phyloP scores from a whole-genome alignment of 2,329 filamentous ascomycete species.

The Amauroascus niger region DNA sequence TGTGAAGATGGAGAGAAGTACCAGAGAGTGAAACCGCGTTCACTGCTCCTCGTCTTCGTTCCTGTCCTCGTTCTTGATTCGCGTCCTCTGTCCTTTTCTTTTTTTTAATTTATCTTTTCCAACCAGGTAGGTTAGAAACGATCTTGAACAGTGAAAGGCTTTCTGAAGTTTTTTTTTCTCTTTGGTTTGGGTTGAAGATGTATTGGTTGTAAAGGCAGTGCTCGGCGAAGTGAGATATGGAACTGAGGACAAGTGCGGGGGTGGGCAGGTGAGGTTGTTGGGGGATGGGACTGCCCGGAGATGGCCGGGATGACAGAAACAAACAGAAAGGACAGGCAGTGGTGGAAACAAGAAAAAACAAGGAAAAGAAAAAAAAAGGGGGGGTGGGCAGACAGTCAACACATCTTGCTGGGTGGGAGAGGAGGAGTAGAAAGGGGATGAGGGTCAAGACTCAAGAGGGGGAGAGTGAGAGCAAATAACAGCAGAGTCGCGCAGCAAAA shows the following conservation, averaged over 20 bases:
- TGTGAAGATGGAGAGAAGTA: not conserved
- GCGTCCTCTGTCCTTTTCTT: not conserved
- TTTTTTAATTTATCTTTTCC: not conserved
- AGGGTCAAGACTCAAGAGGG: not conserved
- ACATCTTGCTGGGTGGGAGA: no score
- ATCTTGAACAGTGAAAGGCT: no score
- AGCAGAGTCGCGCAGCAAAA: not conserved
- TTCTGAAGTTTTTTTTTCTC: no score
- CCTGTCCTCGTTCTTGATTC: not conserved
- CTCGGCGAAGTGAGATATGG: no score
- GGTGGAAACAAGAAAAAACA: not conserved
- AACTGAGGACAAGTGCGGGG: no score
- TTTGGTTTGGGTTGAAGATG: no score
- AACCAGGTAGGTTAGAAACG: no score
- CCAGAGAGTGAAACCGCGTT: not conserved
- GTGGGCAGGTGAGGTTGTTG: not conserved
- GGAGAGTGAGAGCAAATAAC: not conserved
- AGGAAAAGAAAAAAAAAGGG: conserved; percentile 8
- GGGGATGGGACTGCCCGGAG: not conserved
- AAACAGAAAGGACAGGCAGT: not conserved
- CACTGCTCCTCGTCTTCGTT: not conserved
- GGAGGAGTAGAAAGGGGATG: not conserved
- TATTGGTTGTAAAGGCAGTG: no score
- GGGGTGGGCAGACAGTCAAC: not conserved
- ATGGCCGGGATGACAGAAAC: not conserved